Percentiles rank a stretch among this genome's conserved stretches.
phyloP scores from a whole-genome alignment of 768 basidiomycete species.

The Daedalea quercina region DNA sequence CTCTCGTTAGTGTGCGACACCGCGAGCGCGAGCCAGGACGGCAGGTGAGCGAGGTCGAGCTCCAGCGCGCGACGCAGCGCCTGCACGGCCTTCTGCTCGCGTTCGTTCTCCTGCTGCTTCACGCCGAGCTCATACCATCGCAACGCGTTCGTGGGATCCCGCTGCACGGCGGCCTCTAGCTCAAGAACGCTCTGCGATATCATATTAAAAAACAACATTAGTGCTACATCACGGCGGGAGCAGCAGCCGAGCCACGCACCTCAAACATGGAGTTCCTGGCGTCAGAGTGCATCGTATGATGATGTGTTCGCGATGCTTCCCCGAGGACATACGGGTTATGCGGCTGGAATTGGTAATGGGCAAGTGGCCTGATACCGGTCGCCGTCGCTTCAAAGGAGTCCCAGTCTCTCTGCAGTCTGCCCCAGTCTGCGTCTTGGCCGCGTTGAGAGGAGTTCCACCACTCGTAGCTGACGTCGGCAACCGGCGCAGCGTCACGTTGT shows the following conservation, averaged over 20 bases:
- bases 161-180: conserved; percentile 85
- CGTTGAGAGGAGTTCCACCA: background rate
- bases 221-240: background rate
- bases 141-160: conserved; percentile 56
- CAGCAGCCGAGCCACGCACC: conserved; percentile 23
- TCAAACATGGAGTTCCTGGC: conserved; percentile 26
- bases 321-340: conserved; percentile 76
- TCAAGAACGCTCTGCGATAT: conserved; percentile 69
- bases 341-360: conserved; percentile 63
- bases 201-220: background rate
- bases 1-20: conserved; percentile 90
- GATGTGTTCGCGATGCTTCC: conserved; percentile 43
- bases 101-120: conserved; percentile 97
- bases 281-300: conserved; percentile 33
- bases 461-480: background rate
- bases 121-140: conserved; percentile 94
- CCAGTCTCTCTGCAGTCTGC: conserved; percentile 68
- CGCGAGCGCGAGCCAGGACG: conserved; percentile 86
- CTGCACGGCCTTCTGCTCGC: conserved; percentile 83
- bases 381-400: conserved; percentile 74
- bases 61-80: conserved; percentile 78
- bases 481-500: background rate
- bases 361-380: conserved; percentile 50
- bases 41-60: conserved; percentile 68
- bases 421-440: conserved; percentile 43